A percentile compares a stretch with the other conserved stretches of the same genome.
phyloP scores from a whole-genome alignment of 768 basidiomycete genomes.

The Roridomyces roridus region DNA sequence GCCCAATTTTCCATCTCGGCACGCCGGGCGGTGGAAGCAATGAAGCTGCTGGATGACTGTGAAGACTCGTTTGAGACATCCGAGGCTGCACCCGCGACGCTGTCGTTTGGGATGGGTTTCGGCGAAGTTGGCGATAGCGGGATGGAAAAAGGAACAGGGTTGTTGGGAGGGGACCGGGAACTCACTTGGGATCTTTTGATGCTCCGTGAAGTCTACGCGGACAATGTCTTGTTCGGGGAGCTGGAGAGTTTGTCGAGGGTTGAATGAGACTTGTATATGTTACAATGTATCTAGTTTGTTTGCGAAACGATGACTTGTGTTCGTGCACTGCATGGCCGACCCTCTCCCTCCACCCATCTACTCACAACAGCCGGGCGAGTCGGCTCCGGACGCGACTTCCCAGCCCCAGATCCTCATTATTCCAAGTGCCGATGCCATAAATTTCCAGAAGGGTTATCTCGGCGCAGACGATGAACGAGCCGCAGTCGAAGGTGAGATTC shows the following conservation, averaged over 20 bases:
- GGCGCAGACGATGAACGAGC: constrained; percentile 85
- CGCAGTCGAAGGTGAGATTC: constrained; percentile 87
- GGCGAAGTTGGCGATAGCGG: constrained; percentile 72
- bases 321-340: constrained; percentile 43
- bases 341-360: constrained; percentile 64
- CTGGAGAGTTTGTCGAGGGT: constrained; percentile 80
- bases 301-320: constrained; percentile 1
- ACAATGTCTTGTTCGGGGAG: constrained; percentile 77
- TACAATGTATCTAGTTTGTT: constrained; percentile 22
- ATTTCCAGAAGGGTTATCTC: constrained; percentile 87
- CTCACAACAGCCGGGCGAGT: constrained; percentile 51
- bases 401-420: constrained; percentile 76
- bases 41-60: constrained; percentile 80
- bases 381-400: constrained; percentile 23
- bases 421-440: constrained; percentile 70
- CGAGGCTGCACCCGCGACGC: constrained; percentile 60
- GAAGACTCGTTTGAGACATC: constrained; percentile 77
- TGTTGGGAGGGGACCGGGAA: constrained; percentile 76
- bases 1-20: constrained; percentile 58
- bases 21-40: constrained; percentile 73
- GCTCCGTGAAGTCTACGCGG: constrained; percentile 64
- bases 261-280: constrained; percentile 44
- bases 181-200: constrained; percentile 75
- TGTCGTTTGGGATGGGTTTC: constrained; percentile 88
- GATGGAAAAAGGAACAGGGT: constrained; percentile 74